phyloP scores from a whole-genome alignment of 768 basidiomycete species.

The Lactarius hengduanensis region DNA sequence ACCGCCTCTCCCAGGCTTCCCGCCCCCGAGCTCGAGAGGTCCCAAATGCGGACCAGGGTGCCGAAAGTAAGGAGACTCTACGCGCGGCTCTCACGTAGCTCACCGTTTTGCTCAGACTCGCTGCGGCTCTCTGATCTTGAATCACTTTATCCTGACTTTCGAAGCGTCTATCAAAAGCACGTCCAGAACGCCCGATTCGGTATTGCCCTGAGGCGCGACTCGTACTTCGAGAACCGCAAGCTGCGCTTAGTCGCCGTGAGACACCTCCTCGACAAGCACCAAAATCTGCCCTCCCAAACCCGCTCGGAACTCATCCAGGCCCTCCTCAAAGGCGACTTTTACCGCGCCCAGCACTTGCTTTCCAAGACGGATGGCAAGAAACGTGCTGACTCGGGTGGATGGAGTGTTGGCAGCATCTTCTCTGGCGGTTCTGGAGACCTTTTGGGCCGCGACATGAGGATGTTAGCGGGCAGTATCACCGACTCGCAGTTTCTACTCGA shows the following conservation, averaged over 20 bases:
- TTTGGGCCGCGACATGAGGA: constrained; percentile 18
- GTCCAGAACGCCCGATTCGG: constrained; percentile 9
- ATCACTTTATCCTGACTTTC: constrained; percentile 10
- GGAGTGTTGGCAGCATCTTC: not conserved
- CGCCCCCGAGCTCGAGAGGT: not conserved
- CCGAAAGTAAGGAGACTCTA: not conserved
- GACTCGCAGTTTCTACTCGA: constrained; percentile 21
- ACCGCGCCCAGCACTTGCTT: constrained; percentile 8
- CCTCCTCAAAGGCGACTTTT: constrained; percentile 16
- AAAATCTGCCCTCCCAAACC: not conserved
- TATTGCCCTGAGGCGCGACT: not conserved
- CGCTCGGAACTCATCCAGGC: constrained; percentile 9
- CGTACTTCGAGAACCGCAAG: constrained; percentile 9
- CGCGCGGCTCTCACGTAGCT: not conserved
- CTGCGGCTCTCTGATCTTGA: constrained; percentile 12
- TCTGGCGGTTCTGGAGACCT: not conserved
- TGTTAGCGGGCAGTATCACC: not conserved
- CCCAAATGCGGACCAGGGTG: not conserved
- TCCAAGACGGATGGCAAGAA: not conserved
- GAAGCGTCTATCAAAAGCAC: not conserved
- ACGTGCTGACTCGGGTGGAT: not conserved
- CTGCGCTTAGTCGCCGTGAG: constrained; percentile 9
- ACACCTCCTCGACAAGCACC: constrained; percentile 6
- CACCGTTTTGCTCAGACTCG: not conserved
- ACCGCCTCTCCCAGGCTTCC: constrained; percentile 1